phyloP scores from a whole-genome alignment of 1,284 basidiomycete species.

The Ceratobasidium sp. region DNA sequence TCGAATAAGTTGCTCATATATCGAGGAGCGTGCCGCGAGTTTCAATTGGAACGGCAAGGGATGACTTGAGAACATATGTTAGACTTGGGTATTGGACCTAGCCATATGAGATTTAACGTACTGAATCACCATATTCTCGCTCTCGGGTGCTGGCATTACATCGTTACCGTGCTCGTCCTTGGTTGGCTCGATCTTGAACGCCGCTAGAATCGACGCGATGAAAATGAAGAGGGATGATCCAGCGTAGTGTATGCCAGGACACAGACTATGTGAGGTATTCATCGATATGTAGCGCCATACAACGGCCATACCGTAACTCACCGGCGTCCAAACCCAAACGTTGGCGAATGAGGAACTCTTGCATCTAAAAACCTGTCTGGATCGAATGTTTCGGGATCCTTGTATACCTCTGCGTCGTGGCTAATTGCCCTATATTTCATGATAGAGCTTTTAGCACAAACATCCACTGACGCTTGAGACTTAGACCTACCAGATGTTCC shows the following conservation, averaged over 20 bases:
- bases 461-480: too few relatives aligned
- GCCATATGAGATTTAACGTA: not conserved
- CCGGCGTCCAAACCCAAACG: too few relatives aligned
- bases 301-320: too few relatives aligned
- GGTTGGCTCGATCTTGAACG: constrained; percentile 54
- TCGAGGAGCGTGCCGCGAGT: not conserved
- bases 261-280: constrained; percentile 51
- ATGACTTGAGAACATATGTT: not conserved
- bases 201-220: constrained; percentile 56
- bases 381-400: too few relatives aligned
- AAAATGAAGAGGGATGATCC: constrained; percentile 58
- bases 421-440: too few relatives aligned
- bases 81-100: too few relatives aligned
- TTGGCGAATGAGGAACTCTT: too few relatives aligned
- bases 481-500: too few relatives aligned
- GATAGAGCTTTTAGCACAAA: too few relatives aligned
- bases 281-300: too few relatives aligned
- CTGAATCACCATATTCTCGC: not conserved
- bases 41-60: constrained; percentile 17
- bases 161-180: constrained; percentile 55
- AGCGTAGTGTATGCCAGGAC: constrained; percentile 56
- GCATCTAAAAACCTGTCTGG: too few relatives aligned
- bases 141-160: not conserved
- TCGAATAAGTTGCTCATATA: not conserved
- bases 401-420: too few relatives aligned